Evolutionary conservation across 139 green algal species (phyloP).

Genomic region (Volvox africanus): DNA sequence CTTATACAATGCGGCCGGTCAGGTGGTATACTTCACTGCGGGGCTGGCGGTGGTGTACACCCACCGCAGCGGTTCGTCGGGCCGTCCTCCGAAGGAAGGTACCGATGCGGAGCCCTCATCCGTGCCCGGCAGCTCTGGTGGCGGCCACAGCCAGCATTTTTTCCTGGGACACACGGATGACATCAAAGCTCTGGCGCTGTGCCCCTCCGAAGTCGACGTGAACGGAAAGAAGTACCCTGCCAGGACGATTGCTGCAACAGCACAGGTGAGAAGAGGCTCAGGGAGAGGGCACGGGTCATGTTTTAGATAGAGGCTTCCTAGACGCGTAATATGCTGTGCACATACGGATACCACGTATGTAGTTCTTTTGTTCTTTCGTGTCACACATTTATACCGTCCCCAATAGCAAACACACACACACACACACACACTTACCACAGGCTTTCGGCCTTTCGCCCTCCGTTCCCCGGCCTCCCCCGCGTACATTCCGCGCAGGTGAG

Average conservation of each 20-base stretch:
- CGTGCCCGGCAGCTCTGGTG: not conserved
- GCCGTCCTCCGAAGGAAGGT: not conserved
- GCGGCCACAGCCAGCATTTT: slow-evolving; percentile 70
- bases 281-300: not conserved
- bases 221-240: slow-evolving; percentile 62
- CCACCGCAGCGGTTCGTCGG: not conserved
- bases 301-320: too few relatives aligned
- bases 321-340: too few relatives aligned
- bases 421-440: too few relatives aligned
- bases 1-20: slow-evolving; percentile 67
- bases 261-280: slow-evolving; percentile 56
- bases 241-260: slow-evolving; percentile 69
- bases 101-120: not conserved
- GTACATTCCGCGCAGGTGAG: slow-evolving; percentile 51
- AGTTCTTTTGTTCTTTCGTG: too few relatives aligned
- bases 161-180: slow-evolving; percentile 85
- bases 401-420: too few relatives aligned
- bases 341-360: too few relatives aligned
- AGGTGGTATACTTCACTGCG: slow-evolving; percentile 71
- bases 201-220: slow-evolving; percentile 56
- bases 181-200: slow-evolving; percentile 74
- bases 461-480: not conserved
- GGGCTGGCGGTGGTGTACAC: slow-evolving; percentile 78
- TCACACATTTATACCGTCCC: too few relatives aligned
- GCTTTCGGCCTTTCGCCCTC: not conserved